Conservation (phyloP, 345 rosid genomes). For the Conringia planisiliqua region DNA sequence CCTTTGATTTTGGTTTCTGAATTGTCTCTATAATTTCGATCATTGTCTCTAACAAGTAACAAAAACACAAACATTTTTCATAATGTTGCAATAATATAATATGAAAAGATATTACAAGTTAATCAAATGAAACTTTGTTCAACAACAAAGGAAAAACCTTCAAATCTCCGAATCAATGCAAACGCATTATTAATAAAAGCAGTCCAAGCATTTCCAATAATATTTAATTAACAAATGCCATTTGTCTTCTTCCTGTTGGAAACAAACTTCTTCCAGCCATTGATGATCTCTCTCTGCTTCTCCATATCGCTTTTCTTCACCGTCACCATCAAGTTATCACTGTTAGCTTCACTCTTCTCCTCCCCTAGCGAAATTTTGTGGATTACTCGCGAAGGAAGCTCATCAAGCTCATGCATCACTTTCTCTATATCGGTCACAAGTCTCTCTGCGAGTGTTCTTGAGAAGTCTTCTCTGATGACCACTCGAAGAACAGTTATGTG, state of each 20-base stretch:
- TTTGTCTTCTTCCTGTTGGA: slow-evolving; percentile 37
- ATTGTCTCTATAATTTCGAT: too few species aligned
- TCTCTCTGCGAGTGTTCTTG: slow-evolving; percentile 64
- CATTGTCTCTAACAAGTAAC: too few species aligned
- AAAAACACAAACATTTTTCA: background rate
- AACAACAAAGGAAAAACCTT: background rate
- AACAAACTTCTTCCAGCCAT: slow-evolving; percentile 55
- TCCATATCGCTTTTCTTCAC: slow-evolving; percentile 53
- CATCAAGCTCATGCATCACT: slow-evolving; percentile 74
- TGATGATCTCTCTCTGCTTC: slow-evolving; percentile 51
- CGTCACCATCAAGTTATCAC: slow-evolving; percentile 27
- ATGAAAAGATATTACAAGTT: background rate
- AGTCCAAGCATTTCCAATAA: background rate
- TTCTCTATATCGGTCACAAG: slow-evolving; percentile 64
- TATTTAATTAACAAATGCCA: slow-evolving; percentile 35
- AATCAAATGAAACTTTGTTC: slow-evolving; percentile 14
- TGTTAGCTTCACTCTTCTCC: slow-evolving; percentile 24
- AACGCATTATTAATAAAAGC: slow-evolving; percentile 22
- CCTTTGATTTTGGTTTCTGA: too few species aligned
- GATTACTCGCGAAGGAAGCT: slow-evolving; percentile 48
- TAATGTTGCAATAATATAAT: background rate
- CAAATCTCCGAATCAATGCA: slow-evolving; percentile 20
- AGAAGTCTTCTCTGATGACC: slow-evolving; percentile 79
- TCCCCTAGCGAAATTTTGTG: slow-evolving; percentile 39
- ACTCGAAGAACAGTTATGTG: slow-evolving; percentile 79